phyloP scores from a whole-genome alignment of 1,284 basidiomycete genomes.

The Mycena sp. region DNA sequence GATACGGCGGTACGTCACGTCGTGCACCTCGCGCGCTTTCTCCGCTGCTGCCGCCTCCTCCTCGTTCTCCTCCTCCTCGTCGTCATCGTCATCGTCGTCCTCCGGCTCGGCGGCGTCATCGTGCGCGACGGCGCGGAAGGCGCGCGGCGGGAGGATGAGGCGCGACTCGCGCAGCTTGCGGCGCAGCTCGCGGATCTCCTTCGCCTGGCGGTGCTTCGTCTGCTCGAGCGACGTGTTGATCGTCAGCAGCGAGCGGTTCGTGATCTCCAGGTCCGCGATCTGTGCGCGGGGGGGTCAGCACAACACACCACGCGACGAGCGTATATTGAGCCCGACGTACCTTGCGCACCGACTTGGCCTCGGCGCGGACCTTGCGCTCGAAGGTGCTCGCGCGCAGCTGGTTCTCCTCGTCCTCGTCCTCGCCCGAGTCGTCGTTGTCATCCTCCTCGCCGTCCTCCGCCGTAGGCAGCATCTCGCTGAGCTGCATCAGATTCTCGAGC shows the following conservation, averaged over 20 bases:
- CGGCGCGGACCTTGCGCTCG: conserved; percentile 63
- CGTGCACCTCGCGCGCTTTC: conserved; percentile 41
- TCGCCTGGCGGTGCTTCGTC: conserved; percentile 80
- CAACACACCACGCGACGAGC: background rate
- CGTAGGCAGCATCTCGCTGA: conserved; percentile 41
- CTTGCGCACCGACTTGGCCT: conserved; percentile 85
- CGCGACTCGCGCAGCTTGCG: conserved; percentile 82
- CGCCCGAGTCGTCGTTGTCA: conserved; percentile 40
- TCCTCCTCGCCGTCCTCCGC: conserved; percentile 42
- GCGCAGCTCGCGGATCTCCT: conserved; percentile 81
- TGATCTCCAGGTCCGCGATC: conserved; percentile 88
- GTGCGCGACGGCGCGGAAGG: conserved; percentile 63
- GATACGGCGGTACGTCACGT: conserved; percentile 69
- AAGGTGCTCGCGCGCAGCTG: conserved; percentile 73
- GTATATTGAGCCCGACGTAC: conserved; percentile 50
- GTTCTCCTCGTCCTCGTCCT: conserved; percentile 59
- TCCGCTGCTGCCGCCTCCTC: conserved; percentile 51
- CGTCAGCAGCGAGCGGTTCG: conserved; percentile 80
- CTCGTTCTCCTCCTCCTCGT: conserved; percentile 55
- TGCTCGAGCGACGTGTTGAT: conserved; percentile 83
- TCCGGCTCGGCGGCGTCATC: conserved; percentile 52
- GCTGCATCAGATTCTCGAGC: conserved; percentile 48
- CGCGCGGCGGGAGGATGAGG: conserved; percentile 75
- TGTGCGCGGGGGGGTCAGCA: conserved; percentile 42
- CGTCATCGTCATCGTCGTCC: conserved; percentile 49